Evolutionary conservation across 192 early-diverging fungal species (phyloP).

Genomic region (Endogone sp.): DNA sequence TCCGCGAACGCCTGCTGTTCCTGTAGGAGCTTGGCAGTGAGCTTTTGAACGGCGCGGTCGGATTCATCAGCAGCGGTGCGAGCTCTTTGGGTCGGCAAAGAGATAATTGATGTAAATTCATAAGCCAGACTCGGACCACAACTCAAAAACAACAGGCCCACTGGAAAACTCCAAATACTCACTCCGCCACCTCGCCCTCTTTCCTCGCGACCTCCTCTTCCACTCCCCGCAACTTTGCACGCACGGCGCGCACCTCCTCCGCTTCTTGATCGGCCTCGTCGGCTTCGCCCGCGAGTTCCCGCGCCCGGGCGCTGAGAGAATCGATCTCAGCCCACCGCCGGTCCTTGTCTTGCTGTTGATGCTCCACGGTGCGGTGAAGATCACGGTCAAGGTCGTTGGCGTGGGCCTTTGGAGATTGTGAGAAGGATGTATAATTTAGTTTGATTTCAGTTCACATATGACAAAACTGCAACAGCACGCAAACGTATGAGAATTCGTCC

Average conservation of each 20-base stretch:
- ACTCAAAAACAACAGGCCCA: background rate
- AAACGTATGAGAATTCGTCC: too few relatives aligned
- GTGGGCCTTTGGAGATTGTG: background rate
- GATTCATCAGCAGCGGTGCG: background rate
- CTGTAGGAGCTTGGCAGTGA: background rate
- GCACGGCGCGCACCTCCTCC: background rate
- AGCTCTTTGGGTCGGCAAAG: background rate
- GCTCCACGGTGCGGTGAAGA: background rate
- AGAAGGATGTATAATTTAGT: background rate
- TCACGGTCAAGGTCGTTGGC: background rate
- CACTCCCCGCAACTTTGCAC: too few relatives aligned
- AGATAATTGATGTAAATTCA: background rate
- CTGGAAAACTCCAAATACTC: background rate
- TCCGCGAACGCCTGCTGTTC: background rate
- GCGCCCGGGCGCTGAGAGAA: background rate
- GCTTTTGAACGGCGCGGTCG: background rate
- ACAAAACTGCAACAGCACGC: background rate
- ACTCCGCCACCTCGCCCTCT: background rate
- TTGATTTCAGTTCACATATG: background rate
- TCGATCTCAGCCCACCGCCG: background rate
- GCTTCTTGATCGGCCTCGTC: background rate
- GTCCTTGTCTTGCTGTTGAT: background rate
- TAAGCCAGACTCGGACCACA: background rate
- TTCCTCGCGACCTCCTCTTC: background rate
- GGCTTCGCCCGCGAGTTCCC: background rate